Percentiles rank a stretch among this genome's conserved stretches.
These are phyloP conservation scores for Penicillium manginii DNA, from an alignment of 495 filamentous ascomycete genomes.

Conservation along the genomic window DNA sequence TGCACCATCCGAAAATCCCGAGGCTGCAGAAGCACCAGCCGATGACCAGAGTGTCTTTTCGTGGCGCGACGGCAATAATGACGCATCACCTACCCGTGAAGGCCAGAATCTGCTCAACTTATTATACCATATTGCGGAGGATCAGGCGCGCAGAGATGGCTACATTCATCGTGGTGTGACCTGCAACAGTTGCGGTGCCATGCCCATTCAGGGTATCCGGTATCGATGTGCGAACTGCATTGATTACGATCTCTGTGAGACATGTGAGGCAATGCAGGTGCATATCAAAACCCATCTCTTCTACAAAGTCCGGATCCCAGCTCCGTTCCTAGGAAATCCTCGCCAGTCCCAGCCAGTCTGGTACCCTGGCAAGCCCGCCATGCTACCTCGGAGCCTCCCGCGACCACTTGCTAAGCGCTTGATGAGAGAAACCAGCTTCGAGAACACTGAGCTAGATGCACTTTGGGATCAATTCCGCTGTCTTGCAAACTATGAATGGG, in stretches of 20 bases:
- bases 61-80: slow-evolving; percentile 56
- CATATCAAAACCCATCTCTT: slow-evolving; percentile 95
- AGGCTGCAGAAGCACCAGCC: slow-evolving; percentile 58
- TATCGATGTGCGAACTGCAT: slow-evolving; percentile 92
- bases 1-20: slow-evolving; percentile 46
- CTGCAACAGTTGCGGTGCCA: slow-evolving; percentile 83
- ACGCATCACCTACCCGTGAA: slow-evolving; percentile 60
- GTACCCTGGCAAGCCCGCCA: slow-evolving; percentile 87
- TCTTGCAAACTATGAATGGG: slow-evolving; percentile 82
- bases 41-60: slow-evolving; percentile 65
- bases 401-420: slow-evolving; percentile 65
- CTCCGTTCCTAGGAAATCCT: slow-evolving; percentile 67
- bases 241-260: slow-evolving; percentile 90
- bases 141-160: slow-evolving; percentile 78
- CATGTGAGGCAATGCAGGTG: slow-evolving; percentile 80
- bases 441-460: slow-evolving; percentile 83
- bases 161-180: slow-evolving; percentile 93
- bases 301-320: slow-evolving; percentile 84
- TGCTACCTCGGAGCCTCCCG: slow-evolving; percentile 64
- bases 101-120: slow-evolving; percentile 74
- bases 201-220: slow-evolving; percentile 88
- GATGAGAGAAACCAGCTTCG: slow-evolving; percentile 72
- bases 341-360: slow-evolving; percentile 75
- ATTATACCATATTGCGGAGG: slow-evolving; percentile 79
- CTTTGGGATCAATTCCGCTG: slow-evolving; percentile 96